Evolutionary conservation across 2,329 filamentous ascomycete species (phyloP), one percentile per base, ranked within the genome.

Genomic region (Zarea fungicola): DNA sequence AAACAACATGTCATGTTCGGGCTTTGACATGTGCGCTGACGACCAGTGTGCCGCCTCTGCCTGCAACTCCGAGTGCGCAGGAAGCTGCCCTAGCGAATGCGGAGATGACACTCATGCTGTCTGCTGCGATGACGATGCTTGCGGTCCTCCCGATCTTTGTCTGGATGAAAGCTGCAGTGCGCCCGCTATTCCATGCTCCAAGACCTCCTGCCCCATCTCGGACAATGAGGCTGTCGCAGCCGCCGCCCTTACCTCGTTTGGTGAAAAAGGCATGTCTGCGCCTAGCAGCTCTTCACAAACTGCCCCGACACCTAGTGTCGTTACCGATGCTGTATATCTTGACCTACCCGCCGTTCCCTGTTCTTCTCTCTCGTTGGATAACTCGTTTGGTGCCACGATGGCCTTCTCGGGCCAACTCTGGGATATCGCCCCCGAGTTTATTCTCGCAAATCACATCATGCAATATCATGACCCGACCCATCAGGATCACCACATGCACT

Each of bases 91-190:
- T 32, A 65, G 63, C 53, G 58, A 69, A 36, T 70, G 65, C 42
- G 65, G 60, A 35, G 62, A 63, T 5, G 56, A 53, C 19, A 59
- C 59, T 21, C 58, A 59, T 18, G 62, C 54, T 41, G 58, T 67
- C 37, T 65, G 65, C 42, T 72, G 69, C 49, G 62, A 63, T 23
- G 64, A 68, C 45, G 58, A 59, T 13, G 56, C 58, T n/a, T 68
- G 65, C 52, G 58, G 54, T 6, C 58, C 60, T 8, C 59, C 65
- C 14, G 65, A 69, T 28, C 56, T 69, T 26, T 74, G 72, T 48
- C 57, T 69, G 45, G 65, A 71, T 55, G 61, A 68, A 41, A 60
- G 65, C 31, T 73, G 71, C 53, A 60, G 64, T 21, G 63, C 60
- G 5, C 65, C 67, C 21, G 58, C 59, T 13, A 56, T 59, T 18